Percentiles rank a stretch among this genome's conserved stretches.
Evolutionary conservation across 1,284 basidiomycete species (phyloP).

Genomic region (Apiotrichum mycotoxinovorans): DNA sequence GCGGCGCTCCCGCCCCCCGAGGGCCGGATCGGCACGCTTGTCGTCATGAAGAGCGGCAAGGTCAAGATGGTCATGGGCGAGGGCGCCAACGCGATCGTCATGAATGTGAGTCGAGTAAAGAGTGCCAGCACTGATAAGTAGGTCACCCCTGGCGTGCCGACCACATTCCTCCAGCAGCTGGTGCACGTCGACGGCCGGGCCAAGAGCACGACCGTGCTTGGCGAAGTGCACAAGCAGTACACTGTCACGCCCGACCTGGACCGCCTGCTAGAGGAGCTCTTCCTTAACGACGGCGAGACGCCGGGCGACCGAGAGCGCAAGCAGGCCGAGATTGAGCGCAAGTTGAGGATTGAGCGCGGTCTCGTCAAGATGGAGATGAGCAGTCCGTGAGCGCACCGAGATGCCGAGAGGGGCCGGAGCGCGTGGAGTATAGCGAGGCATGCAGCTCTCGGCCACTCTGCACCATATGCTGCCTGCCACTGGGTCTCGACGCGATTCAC

Average conservation of each 20-base stretch:
- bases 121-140: constrained; percentile 40
- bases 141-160: constrained; percentile 78
- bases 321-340: constrained; percentile 23
- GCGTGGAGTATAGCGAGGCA: too few species aligned
- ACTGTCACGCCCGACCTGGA: constrained; percentile 82
- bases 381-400: background rate
- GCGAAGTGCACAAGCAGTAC: constrained; percentile 80
- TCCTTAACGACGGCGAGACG: constrained; percentile 48
- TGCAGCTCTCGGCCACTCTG: too few species aligned
- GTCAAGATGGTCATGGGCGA: constrained; percentile 80
- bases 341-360: constrained; percentile 52
- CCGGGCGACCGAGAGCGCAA: constrained; percentile 49
- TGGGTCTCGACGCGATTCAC: too few species aligned
- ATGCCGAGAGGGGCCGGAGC: background rate
- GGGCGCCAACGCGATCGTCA: constrained; percentile 72
- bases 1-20: constrained; percentile 55
- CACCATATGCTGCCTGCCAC: too few species aligned
- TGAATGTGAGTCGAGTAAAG: constrained; percentile 61
- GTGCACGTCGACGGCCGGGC: constrained; percentile 68
- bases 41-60: constrained; percentile 76
- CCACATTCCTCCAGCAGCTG: constrained; percentile 85
- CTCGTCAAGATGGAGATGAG: constrained; percentile 60
- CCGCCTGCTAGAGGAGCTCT: constrained; percentile 66
- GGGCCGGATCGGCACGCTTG: constrained; percentile 74
- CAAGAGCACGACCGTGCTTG: constrained; percentile 62